A percentile compares a stretch with the other conserved stretches of the same genome.
Evolutionary conservation across 768 basidiomycete genomes (phyloP).

Genomic region (Lentinus brumalis): DNA sequence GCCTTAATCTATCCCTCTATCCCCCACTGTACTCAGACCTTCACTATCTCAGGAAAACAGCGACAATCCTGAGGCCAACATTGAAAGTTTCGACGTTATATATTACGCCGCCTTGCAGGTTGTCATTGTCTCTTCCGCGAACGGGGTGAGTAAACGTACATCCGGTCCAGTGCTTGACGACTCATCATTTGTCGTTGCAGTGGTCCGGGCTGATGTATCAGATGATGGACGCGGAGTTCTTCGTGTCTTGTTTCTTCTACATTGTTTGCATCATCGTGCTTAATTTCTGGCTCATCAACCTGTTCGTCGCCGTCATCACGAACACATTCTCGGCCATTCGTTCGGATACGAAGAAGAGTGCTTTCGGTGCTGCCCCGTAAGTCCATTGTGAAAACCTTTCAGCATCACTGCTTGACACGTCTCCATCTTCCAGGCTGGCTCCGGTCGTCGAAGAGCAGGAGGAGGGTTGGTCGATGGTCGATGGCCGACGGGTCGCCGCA

Average conservation of each 20-base stretch:
- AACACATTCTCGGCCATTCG: constrained; percentile 90
- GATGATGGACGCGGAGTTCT: constrained; percentile 89
- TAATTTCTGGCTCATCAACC: constrained; percentile 92
- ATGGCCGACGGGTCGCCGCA: constrained; percentile 44
- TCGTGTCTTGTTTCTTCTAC: constrained; percentile 86
- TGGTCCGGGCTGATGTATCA: constrained; percentile 85
- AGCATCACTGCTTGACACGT: not conserved
- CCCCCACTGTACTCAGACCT: too few relatives aligned
- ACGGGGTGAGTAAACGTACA: constrained; percentile 52
- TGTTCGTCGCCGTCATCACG: constrained; percentile 95
- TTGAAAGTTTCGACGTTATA: constrained; percentile 89
- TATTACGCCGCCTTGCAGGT: constrained; percentile 82
- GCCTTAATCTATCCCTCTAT: not conserved
- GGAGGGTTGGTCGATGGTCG: constrained; percentile 58
- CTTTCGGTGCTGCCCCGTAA: constrained; percentile 82
- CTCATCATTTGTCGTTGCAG: constrained; percentile 35
- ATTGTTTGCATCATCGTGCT: constrained; percentile 81
- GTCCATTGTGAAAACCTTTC: constrained; percentile 27
- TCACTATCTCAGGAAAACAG: constrained; percentile 47
- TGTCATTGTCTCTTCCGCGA: constrained; percentile 78
- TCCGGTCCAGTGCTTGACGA: not conserved
- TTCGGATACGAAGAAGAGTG: constrained; percentile 83
- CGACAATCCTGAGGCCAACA: constrained; percentile 60
- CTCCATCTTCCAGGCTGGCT: constrained; percentile 34
- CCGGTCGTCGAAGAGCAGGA: constrained; percentile 56